phyloP scores from a whole-genome alignment of 441 rosid genomes.

The Raphanus hybrid region DNA sequence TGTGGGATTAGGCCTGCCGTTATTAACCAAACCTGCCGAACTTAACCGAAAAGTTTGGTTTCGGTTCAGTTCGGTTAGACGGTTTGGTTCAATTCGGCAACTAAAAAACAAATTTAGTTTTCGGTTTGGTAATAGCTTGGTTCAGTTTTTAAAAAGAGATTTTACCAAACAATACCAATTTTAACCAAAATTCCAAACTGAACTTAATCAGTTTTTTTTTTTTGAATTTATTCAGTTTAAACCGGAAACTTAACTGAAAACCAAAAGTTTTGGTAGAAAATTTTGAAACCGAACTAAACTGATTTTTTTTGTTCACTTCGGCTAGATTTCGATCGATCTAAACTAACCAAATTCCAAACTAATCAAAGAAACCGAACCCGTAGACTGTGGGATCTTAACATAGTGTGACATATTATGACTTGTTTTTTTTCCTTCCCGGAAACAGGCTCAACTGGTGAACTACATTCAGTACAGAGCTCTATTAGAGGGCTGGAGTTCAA shows the following conservation, averaged over 20 bases:
- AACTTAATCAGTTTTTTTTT: no score
- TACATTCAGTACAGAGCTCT: constrained; percentile 93
- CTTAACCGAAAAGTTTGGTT: neutral
- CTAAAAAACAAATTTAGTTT: no score
- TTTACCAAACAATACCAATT: neutral
- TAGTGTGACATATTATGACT: constrained; percentile 1
- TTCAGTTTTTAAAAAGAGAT: no score
- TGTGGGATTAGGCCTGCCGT: neutral
- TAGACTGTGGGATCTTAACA: no score
- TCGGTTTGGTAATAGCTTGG: neutral
- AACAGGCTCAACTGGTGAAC: constrained; percentile 90
- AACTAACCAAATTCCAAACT: neutral
- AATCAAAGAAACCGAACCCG: neutral
- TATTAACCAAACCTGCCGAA: neutral
- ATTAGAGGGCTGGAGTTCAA: constrained; percentile 91
- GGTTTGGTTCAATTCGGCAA: no score
- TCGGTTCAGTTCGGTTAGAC: no score
- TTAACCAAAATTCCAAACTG: neutral
- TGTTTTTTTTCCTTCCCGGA: neutral
- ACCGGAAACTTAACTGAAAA: no score
- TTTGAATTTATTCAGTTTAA: no score
- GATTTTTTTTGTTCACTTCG: no score
- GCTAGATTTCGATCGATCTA: no score
- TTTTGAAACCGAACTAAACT: no score
- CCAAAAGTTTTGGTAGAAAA: no score